These are phyloP conservation scores for Sphaerulina vaccinii DNA, from an alignment of 2,329 filamentous ascomycete species.

Conservation along the genomic window DNA sequence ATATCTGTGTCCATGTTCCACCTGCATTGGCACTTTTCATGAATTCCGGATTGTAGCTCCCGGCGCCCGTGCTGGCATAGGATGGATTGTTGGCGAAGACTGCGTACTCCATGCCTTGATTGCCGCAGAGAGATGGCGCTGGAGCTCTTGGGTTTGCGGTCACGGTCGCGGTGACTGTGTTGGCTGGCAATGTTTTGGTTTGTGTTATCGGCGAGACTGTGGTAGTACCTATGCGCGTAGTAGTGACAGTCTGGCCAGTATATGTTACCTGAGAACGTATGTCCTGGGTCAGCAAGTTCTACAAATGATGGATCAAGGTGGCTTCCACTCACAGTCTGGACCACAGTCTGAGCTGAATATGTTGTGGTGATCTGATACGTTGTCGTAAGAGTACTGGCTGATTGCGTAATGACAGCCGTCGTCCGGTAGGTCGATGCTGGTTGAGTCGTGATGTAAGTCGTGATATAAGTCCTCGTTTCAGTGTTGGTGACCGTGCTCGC, in stretches of 20 bases:
- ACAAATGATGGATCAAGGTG: no score
- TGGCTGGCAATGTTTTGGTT: conserved; percentile 1
- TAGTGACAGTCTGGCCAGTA: background rate
- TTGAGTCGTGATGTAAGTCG: conserved; percentile 5
- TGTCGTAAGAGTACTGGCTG: conserved; percentile 2
- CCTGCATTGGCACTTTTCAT: conserved; percentile 9
- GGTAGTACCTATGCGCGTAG: background rate
- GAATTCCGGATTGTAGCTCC: conserved; percentile 14
- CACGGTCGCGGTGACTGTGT: conserved; percentile 1
- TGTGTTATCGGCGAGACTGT: background rate
- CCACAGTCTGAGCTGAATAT: background rate
- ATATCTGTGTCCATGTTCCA: conserved; percentile 15
- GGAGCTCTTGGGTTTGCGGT: background rate
- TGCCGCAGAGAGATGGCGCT: conserved; percentile 16
- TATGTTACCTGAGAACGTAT: no score
- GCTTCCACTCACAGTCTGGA: background rate
- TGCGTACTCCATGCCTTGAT: conserved; percentile 20
- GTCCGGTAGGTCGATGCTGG: background rate
- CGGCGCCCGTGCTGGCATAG: conserved; percentile 3
- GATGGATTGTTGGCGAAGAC: conserved; percentile 16
- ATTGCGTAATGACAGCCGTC: conserved; percentile 5
- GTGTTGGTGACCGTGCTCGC: background rate
- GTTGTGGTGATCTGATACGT: conserved; percentile 4
- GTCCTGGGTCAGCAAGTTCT: no score
- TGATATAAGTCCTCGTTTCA: background rate